Base-by-base conservation (phyloP, 2,329 filamentous ascomycete genomes). In the Colletotrichum sidae region DNA sequence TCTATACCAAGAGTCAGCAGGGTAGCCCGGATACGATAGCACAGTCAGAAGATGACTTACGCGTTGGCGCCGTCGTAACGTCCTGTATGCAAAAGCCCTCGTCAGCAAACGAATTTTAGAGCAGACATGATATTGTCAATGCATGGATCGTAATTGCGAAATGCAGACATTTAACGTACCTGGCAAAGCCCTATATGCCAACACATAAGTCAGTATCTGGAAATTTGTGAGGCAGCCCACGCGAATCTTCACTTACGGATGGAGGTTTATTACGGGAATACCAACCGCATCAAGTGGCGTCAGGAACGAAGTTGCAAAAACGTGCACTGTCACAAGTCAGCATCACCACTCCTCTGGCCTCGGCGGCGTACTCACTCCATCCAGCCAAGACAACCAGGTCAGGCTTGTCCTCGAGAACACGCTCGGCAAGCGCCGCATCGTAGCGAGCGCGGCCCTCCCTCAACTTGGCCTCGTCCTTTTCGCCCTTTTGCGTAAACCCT, bases 321-420 rank as follows among this genome's bases (percentile, higher is more conserved):
- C 90, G 75, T 96, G 90, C 93, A 96, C 25, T 25, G 25, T 25
- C 25, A 25, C 25, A 25, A 25, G 25, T 25, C 25, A 25, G 25
- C 25, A 25, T 25, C 25, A 25, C 25, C 25, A 25, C 25, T 25
- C 25, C 25, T 5, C 25, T 25, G 25, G 25, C 25, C 25, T 25
- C 25, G 25, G 25, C 25, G 25, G 6, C 10, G n/a, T 9, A 25
- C 44, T 10, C 25, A 46, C 44, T 96, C 86, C 92, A 96, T 2
- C 94, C 93, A 4, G 92, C 90, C 70, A 94, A 91, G 8, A 96
- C 90, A 53, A 97, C 88, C 59, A 97, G 78, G 59, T 94, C 87
- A 0, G 93, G 93, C 62, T 78, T 78, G 68, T 90, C 86, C 5
- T 78, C 75, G 33, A 95, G 80, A 56, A 96, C 85, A 65, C 90